These are phyloP conservation scores for Auricularia auricula-judae DNA, from an alignment of 768 basidiomycete species.

Conservation along the genomic window DNA sequence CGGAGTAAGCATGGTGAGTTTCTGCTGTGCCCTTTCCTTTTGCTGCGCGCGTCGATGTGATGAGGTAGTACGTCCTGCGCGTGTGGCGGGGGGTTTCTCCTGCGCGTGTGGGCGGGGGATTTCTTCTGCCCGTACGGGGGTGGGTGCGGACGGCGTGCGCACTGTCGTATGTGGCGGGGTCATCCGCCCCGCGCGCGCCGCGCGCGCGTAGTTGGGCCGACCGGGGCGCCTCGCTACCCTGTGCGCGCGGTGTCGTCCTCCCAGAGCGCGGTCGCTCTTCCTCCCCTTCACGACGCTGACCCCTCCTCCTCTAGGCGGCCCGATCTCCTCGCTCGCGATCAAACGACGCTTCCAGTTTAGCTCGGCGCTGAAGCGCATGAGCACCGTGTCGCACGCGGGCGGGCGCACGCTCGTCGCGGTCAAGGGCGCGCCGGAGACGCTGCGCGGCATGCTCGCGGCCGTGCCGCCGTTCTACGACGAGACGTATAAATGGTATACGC, in stretches of 20 bases:
- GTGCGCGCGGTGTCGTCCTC: no score
- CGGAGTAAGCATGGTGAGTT: background rate
- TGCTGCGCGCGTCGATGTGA: background rate
- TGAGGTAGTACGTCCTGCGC: no score
- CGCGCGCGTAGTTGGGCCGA: no score
- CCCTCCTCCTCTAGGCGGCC: constrained; percentile 13
- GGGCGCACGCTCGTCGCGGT: constrained; percentile 60
- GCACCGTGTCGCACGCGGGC: constrained; percentile 62
- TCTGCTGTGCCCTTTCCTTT: background rate
- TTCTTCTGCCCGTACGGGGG: no score
- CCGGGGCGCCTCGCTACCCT: no score
- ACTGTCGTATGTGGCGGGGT: no score
- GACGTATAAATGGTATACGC: constrained; percentile 89
- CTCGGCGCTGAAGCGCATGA: constrained; percentile 95
- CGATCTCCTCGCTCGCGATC: constrained; percentile 43
- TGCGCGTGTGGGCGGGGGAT: no score
- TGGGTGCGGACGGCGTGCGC: no score
- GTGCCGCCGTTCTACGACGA: constrained; percentile 82
- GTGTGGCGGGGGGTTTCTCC: no score
- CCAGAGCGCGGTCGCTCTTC: no score
- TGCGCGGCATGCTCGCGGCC: constrained; percentile 68
- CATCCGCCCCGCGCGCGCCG: no score
- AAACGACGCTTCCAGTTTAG: constrained; percentile 96
- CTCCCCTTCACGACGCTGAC: background rate
- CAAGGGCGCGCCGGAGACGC: constrained; percentile 96